Conservation (phyloP, 1,139 yeast genomes). For the Hyphopichia burtonii region DNA sequence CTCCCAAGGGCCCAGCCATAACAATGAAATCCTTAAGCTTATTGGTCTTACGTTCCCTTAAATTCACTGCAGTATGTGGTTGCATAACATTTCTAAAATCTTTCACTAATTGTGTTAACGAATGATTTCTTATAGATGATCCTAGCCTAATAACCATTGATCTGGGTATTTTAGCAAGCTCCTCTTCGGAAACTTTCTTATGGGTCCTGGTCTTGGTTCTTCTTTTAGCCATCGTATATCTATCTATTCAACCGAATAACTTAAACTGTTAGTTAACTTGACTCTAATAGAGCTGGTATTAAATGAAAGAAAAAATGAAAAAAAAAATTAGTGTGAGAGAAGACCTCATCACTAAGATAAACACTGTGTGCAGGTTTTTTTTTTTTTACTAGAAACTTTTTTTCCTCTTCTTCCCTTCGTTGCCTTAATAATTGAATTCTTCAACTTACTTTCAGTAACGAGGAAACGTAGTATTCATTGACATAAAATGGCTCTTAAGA, state of each 20-base stretch:
- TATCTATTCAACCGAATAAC: not conserved
- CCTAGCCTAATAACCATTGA: constrained; percentile 94
- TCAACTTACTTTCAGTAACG: too few relatives aligned
- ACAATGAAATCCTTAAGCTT: constrained; percentile 86
- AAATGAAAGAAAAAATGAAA: not conserved
- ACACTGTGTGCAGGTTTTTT: constrained; percentile 6
- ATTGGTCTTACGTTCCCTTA: constrained; percentile 84
- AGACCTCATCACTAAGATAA: constrained; percentile 8
- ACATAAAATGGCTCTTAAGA: constrained; percentile 11
- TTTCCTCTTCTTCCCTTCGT: constrained; percentile 1
- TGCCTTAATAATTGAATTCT: too few relatives aligned
- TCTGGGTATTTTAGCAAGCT: constrained; percentile 71
- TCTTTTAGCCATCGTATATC: constrained; percentile 38
- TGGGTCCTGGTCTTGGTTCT: constrained; percentile 83
- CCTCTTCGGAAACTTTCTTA: constrained; percentile 63
- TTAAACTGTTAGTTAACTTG: not conserved
- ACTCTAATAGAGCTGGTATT: not conserved
- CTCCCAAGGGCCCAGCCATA: constrained; percentile 97
- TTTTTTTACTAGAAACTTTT: not conserved
- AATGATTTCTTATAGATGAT: constrained; percentile 72
- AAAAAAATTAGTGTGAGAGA: not conserved
- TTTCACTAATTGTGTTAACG: constrained; percentile 77
- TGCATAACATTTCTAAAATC: constrained; percentile 92
- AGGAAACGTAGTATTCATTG: too few relatives aligned
- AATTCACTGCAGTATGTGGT: constrained; percentile 91